A percentile compares a stretch with the other conserved stretches of the same genome.
These are phyloP conservation scores for Cryoendolithus antarcticus DNA, from an alignment of 2,329 filamentous ascomycete genomes.

Conservation along the genomic window DNA sequence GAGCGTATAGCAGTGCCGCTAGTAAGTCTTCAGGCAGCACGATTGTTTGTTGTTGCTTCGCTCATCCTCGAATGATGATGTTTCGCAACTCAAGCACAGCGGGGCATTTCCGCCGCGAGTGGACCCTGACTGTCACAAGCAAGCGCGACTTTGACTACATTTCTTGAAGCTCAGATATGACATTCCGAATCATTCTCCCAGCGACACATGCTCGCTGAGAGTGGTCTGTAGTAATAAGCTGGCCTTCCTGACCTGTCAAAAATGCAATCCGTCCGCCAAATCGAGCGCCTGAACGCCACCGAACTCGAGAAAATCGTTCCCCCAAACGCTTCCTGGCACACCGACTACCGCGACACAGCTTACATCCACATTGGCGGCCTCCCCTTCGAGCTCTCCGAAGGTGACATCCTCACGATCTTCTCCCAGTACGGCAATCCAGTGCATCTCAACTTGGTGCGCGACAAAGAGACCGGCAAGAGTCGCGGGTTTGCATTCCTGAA, in stretches of 20 bases:
- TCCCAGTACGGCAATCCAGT: slow-evolving; percentile 94
- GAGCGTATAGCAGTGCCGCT: no score
- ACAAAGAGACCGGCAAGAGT: slow-evolving; percentile 93
- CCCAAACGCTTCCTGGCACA: slow-evolving; percentile 86
- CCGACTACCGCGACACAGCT: slow-evolving; percentile 93
- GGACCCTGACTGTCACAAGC: no score
- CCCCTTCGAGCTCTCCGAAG: slow-evolving; percentile 84
- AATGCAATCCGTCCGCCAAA: slow-evolving; percentile 92
- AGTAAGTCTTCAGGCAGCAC: no score
- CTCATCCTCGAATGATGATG: no score
- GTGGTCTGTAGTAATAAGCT: no score
- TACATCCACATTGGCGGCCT: slow-evolving; percentile 94
- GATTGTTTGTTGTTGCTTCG: no score
- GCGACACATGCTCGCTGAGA: no score
- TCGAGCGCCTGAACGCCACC: slow-evolving; percentile 83
- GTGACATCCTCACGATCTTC: slow-evolving; percentile 92
- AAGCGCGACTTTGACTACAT: no score
- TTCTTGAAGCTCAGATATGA: no score
- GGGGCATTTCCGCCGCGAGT: no score
- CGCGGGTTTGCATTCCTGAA: slow-evolving; percentile 93
- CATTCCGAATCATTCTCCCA: no score
- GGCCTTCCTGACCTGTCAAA: slow-evolving; percentile 10
- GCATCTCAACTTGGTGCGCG: slow-evolving; percentile 80
- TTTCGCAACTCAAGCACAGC: no score
- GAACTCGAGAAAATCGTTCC: slow-evolving; percentile 84